A percentile compares a stretch with the other conserved stretches of the same genome.
phyloP scores from a whole-genome alignment of 768 basidiomycete genomes.

The Rossbeevera mucosa region DNA sequence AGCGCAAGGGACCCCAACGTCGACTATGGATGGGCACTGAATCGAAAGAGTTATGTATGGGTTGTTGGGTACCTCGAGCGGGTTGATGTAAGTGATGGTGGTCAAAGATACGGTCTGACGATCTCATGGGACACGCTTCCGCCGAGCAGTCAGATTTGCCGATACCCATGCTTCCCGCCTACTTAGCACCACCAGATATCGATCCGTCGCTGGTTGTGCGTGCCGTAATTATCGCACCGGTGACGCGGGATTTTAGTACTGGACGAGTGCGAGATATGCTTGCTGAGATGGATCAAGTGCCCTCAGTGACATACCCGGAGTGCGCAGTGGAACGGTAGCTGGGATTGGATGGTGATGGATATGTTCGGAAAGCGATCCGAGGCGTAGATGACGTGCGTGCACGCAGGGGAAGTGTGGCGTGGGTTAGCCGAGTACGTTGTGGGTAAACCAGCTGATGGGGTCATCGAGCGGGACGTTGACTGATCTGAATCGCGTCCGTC shows the following conservation, averaged over 20 bases:
- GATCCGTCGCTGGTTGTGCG: slow-evolving; percentile 46
- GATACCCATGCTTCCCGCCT: slow-evolving; percentile 41
- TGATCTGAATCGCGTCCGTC: slow-evolving; percentile 13
- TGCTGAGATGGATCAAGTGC: slow-evolving; percentile 15
- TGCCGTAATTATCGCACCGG: slow-evolving; percentile 47
- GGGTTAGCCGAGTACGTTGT: slow-evolving; percentile 28
- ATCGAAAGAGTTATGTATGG: slow-evolving; percentile 48
- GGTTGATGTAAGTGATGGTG: slow-evolving; percentile 35
- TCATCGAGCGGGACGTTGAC: slow-evolving; percentile 2
- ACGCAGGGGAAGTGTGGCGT: slow-evolving; percentile 18
- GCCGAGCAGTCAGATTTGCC: slow-evolving; percentile 35
- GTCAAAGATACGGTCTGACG: slow-evolving; percentile 2
- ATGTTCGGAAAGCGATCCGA: slow-evolving; percentile 20
- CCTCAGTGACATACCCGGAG: slow-evolving; percentile 20
- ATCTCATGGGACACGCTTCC: slow-evolving; percentile 15
- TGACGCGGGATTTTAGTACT: slow-evolving; percentile 41
- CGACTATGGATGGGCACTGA: slow-evolving; percentile 44
- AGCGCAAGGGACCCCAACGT: slow-evolving; percentile 7
- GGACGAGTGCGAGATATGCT: slow-evolving; percentile 23
- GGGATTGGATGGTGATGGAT: background rate
- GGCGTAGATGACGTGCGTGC: slow-evolving; percentile 16
- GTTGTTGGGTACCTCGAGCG: slow-evolving; percentile 57
- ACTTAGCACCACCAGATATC: slow-evolving; percentile 37
- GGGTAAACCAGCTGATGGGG: slow-evolving; percentile 12
- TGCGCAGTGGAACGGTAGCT: slow-evolving; percentile 4